Base-by-base conservation (phyloP, 345 rosid species). In the Anastatica hierochuntica region DNA sequence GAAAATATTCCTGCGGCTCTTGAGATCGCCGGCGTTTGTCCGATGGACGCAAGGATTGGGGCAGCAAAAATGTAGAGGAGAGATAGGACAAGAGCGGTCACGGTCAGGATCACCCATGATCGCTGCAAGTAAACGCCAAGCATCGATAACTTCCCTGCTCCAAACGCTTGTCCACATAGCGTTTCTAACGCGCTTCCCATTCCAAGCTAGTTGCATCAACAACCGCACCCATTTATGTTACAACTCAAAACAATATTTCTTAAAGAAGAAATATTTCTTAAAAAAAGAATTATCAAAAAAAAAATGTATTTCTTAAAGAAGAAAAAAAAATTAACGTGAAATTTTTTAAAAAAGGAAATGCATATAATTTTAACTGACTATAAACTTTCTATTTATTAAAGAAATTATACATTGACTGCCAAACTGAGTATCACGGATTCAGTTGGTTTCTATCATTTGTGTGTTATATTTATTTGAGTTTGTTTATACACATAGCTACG, bases 151-250 rank as follows among this genome's bases (percentile, higher is more conserved):
- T 82, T 83, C 4, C 92, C 84, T 0, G 95, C 98, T 23, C 96
- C 98, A 52, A 60, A 80, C 13, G 96, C 98, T 67, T 90, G 98
- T 5, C 98, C 98, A 60, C 96, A 87, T 19, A 87, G 72, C 14
- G 98, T 90, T 71, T 90, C 96, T 6, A 90, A 81, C 20, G 98
- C 92, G 47, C 98, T 90, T 56, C 98, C 98, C 98, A 90, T 90
- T 15, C 98, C 98, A 33, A 90, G 76, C 97, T 90, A 67, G 7
- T 60, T n/a, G 3, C 24, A 18, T 14, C 17, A 24, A 29, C 4
- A 51, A 20, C 18, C 3, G 15, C 16, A 33, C 9, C 35, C 9
- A 37, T 29, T 11, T 24, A 16, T 34, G 9, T 34, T n/a, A 60
- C 23, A 26, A 24, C 3, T 15, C 48, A 27, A 17, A 29, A 24